These are phyloP conservation scores for Polychaeton citri DNA, from an alignment of 2,329 filamentous ascomycete species.

Conservation along the genomic window DNA sequence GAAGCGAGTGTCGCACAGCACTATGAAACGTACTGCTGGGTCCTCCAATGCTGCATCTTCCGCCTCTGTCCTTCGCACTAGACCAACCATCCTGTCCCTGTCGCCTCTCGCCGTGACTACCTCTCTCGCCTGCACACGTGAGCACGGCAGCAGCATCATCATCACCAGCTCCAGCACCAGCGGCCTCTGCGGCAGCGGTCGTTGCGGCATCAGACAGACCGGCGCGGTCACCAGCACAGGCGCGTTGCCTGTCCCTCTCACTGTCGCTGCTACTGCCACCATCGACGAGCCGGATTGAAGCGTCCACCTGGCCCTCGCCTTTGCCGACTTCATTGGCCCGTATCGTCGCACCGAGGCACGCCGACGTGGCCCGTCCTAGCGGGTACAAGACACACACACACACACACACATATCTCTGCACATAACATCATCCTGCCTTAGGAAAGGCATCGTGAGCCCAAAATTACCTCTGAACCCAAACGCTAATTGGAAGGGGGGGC, in stretches of 20 bases:
- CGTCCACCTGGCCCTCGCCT: background rate
- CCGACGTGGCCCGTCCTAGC: background rate
- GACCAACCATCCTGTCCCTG: slow-evolving; percentile 19
- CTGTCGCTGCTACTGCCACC: background rate
- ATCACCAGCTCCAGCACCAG: too few relatives aligned
- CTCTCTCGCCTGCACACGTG: slow-evolving; percentile 6
- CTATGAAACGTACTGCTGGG: slow-evolving; percentile 10
- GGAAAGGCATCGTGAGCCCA: background rate
- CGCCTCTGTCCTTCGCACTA: slow-evolving; percentile 14
- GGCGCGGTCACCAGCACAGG: too few relatives aligned
- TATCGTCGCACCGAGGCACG: background rate
- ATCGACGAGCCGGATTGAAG: background rate
- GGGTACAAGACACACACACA: background rate
- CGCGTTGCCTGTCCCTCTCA: slow-evolving; percentile 1
- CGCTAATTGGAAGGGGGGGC: too few relatives aligned
- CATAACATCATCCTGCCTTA: background rate
- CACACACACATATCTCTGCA: background rate
- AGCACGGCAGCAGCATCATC: too few relatives aligned
- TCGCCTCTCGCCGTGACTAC: slow-evolving; percentile 19
- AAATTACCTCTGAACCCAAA: too few relatives aligned
- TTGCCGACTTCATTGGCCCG: background rate
- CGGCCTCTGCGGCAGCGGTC: too few relatives aligned
- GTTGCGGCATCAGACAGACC: too few relatives aligned
- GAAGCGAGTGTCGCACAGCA: slow-evolving; percentile 16
- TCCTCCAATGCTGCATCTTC: slow-evolving; percentile 13